A percentile compares a stretch with the other conserved stretches of the same genome.
phyloP scores from a whole-genome alignment of 371 early-diverging fungal species.

The Mucor piriformis region DNA sequence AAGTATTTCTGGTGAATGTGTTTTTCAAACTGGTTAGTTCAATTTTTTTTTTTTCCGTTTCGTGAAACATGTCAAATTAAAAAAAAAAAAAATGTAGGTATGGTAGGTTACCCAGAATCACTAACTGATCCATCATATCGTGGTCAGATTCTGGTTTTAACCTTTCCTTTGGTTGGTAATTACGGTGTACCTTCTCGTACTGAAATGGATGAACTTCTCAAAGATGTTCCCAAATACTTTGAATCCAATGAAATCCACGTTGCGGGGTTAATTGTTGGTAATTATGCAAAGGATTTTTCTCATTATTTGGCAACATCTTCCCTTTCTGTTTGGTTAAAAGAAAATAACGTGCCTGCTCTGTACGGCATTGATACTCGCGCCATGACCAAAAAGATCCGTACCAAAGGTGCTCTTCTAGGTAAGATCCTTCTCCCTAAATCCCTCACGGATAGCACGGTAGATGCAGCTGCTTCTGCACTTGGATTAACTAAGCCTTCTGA shows the following conservation, averaged over 20 bases:
- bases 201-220: constrained; percentile 73
- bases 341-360: constrained; percentile 86
- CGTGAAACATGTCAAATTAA: neutral
- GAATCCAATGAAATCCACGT: constrained; percentile 88
- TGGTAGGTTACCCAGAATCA: constrained; percentile 88
- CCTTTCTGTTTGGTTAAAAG: constrained; percentile 86
- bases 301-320: constrained; percentile 93
- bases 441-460: neutral
- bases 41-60: neutral
- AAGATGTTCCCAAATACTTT: constrained; percentile 85
- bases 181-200: constrained; percentile 87
- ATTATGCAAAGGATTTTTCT: constrained; percentile 86
- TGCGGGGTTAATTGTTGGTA: constrained; percentile 86
- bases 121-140: constrained; percentile 96
- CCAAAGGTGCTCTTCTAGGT: constrained; percentile 84
- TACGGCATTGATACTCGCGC: constrained; percentile 95
- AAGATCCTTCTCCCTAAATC: constrained; percentile 85
- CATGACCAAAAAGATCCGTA: constrained; percentile 83
- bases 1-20: constrained; percentile 94
- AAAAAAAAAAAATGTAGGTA: constrained; percentile 29
- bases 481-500: constrained; percentile 30
- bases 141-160: constrained; percentile 92
- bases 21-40: constrained; percentile 92
- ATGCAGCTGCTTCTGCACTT: constrained; percentile 47
- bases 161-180: constrained; percentile 90